Conservation (phyloP, 495 filamentous ascomycete genomes). For the Geoglossum glabrum region DNA sequence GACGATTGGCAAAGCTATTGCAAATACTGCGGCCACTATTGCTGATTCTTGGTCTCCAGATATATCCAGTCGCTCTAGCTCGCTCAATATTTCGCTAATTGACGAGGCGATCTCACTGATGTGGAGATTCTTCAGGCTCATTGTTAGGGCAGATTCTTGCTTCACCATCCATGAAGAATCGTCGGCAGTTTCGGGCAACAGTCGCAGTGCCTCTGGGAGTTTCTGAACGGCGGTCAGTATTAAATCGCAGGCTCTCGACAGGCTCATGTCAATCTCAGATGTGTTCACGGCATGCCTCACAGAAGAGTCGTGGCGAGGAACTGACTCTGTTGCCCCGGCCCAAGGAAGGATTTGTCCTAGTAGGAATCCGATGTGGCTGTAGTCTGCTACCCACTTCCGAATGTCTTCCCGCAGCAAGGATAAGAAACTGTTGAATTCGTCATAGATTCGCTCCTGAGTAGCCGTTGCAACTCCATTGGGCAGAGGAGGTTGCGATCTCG, state of each 20-base stretch:
- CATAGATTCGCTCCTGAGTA: not conserved
- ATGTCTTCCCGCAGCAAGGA: slow-evolving; percentile 16
- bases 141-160: slow-evolving; percentile 34
- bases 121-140: slow-evolving; percentile 36
- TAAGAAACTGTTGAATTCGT: slow-evolving; percentile 20
- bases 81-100: slow-evolving; percentile 28
- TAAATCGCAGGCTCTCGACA: slow-evolving; percentile 40
- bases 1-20: slow-evolving; percentile 50
- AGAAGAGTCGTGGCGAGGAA: not conserved
- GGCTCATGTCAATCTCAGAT: slow-evolving; percentile 28
- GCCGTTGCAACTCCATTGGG: slow-evolving; percentile 19
- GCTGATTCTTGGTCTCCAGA: slow-evolving; percentile 21
- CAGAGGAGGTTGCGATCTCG: slow-evolving; percentile 30
- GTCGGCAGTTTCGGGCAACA: slow-evolving; percentile 31
- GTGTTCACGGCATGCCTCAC: slow-evolving; percentile 6
- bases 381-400: slow-evolving; percentile 19
- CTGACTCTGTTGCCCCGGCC: slow-evolving; percentile 8
- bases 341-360: slow-evolving; percentile 37
- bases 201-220: slow-evolving; percentile 28
- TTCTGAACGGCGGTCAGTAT: slow-evolving; percentile 57
- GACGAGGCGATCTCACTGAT: slow-evolving; percentile 30
- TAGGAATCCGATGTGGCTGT: slow-evolving; percentile 41
- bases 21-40: slow-evolving; percentile 37
- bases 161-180: slow-evolving; percentile 42
- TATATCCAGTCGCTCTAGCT: slow-evolving; percentile 29